A percentile compares a stretch with the other conserved stretches of the same genome.
phyloP scores from a whole-genome alignment of 2,329 filamentous ascomycete genomes.

The Paecilomyces dactylethromorphus region DNA sequence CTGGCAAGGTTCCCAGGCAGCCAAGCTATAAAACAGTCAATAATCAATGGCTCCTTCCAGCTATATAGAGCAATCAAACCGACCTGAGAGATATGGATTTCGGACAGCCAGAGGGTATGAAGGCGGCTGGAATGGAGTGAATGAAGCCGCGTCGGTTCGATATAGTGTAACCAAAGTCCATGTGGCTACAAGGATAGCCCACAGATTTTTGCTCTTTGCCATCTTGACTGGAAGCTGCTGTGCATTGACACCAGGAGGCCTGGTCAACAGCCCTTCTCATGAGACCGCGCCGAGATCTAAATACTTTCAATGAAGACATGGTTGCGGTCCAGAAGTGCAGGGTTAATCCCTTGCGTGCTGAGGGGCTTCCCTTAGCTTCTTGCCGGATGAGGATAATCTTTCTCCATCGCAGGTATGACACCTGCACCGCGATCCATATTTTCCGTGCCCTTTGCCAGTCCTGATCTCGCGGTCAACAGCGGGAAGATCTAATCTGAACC shows the following conservation, averaged over 20 bases:
- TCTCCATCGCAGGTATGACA: not conserved
- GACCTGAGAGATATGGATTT: slow-evolving; percentile 34
- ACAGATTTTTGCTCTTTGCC: not conserved
- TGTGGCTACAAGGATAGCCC: not conserved
- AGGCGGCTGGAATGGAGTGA: slow-evolving; percentile 13
- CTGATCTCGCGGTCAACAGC: not conserved
- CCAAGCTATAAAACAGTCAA: slow-evolving; percentile 25
- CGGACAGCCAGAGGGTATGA: slow-evolving; percentile 41
- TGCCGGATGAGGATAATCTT: not conserved
- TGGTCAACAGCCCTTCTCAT: not conserved
- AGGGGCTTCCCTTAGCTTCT: not conserved
- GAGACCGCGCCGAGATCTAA: not conserved
- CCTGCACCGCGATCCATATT: not conserved
- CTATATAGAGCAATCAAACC: not conserved
- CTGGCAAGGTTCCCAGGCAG: slow-evolving; percentile 34
- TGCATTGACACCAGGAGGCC: not conserved
- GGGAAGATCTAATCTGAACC: not conserved
- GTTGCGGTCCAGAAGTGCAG: not conserved
- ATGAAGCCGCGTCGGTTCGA: not conserved
- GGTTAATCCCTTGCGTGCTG: not conserved
- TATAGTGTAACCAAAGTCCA: not conserved
- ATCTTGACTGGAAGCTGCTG: not conserved
- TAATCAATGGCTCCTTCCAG: not conserved
- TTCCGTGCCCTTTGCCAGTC: not conserved
- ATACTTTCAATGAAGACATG: not conserved